Evolutionary conservation across 2,329 filamentous ascomycete species (phyloP), one percentile per base, ranked within the genome.

Genomic region (Westerdykella aurantiaca): DNA sequence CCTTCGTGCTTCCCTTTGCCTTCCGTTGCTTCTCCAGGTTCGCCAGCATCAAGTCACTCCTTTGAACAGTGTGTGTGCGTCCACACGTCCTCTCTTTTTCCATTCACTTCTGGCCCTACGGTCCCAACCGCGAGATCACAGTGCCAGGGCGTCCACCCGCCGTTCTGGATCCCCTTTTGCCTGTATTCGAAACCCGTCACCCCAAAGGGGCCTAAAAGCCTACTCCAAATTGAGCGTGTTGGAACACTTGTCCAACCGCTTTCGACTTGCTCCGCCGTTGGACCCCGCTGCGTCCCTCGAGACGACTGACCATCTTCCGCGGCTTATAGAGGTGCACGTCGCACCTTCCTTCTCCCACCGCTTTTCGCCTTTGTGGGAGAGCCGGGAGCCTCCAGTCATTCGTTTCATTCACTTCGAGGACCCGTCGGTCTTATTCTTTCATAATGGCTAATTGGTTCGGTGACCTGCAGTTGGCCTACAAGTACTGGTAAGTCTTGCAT

Each of bases 71-170:
- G 63, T 64, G 60, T 50, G 37, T 48, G 40, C 44, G 41, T 41
- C 40, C 60, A 64, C 58, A 64, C 61, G 60, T 66, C 59, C 63
- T 54, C 44, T 66, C 63, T 25, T 64, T 66, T 45, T 23, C 21
- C 29, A 18, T 29, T 37, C 44, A 34, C 37, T 40, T 40, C 6
- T n/a, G 22, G 31, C 39, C 34, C 7, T 11, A 3, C 33, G 17
- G 33, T 4, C 9, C 7, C 33, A 18, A 35, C n/a, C 6, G 17
- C 33, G n/a, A 12, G 17, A 11, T 35, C 33, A 14, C 33, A 3
- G 33, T 14, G 29, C 37, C 21, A 17, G 33, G 42, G 38, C 23
- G 34, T 31, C 31, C 18, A n/a, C 11, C 22, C 41, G 12, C n/a
- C 31, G 29, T 12, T 33, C 47, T 46, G 38, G 50, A 51, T 48